Evolutionary conservation across 1,284 basidiomycete species (phyloP).

Genomic region (Agroathelia rolfsii): DNA sequence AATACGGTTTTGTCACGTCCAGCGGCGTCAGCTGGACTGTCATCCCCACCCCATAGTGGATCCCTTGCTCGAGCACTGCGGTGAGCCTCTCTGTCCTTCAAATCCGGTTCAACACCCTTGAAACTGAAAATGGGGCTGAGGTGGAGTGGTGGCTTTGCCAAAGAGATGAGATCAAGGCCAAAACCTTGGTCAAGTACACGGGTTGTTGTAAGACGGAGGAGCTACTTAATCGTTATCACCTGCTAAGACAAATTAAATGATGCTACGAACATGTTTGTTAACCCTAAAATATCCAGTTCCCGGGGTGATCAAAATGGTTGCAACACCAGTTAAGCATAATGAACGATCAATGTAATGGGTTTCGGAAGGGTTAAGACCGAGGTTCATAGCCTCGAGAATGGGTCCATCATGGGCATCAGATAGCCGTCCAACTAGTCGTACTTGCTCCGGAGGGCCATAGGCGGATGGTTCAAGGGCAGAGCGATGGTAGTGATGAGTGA

Average conservation of each 20-base stretch:
- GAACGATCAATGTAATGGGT: constrained; percentile 96
- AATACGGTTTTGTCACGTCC: constrained; percentile 43
- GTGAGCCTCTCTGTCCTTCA: constrained; percentile 24
- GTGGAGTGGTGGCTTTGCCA: constrained; percentile 90
- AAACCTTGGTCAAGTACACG: constrained; percentile 95
- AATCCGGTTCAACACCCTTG: constrained; percentile 41
- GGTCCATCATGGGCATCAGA: constrained; percentile 92
- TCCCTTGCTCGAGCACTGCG: constrained; percentile 50
- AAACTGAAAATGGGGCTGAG: constrained; percentile 87
- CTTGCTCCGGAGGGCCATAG: constrained; percentile 36
- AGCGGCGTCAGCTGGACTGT: constrained; percentile 23
- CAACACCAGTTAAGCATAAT: constrained; percentile 83
- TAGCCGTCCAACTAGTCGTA: constrained; percentile 67
- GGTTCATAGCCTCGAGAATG: constrained; percentile 88
- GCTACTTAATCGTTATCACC: too few species aligned
- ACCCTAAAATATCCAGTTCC: constrained; percentile 94
- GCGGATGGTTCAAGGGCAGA: constrained; percentile 35
- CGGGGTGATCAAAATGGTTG: constrained; percentile 83
- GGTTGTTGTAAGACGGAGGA: constrained; percentile 88
- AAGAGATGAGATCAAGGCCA: constrained; percentile 80
- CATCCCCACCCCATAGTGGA: constrained; percentile 76
- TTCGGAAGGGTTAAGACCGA: constrained; percentile 89
- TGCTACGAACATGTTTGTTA: too few species aligned
- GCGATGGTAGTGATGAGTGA: constrained; percentile 79
- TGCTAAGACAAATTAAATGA: too few species aligned